Evolutionary conservation across 768 basidiomycete species (phyloP).

Genomic region (Hemileccinum impolitum): DNA sequence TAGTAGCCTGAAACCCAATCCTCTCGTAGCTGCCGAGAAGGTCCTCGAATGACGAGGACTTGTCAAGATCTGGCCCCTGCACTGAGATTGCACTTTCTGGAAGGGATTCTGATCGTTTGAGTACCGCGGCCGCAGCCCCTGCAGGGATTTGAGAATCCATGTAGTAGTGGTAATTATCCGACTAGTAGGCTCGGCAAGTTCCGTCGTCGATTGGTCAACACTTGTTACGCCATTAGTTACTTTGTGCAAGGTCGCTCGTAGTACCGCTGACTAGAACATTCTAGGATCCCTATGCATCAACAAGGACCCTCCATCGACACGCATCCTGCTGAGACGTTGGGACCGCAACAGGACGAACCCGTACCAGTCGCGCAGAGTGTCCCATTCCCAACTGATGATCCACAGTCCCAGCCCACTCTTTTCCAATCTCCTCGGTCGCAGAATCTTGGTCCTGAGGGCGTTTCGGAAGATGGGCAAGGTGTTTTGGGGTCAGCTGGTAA

Average conservation of each 20-base stretch:
- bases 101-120: constrained; percentile 72
- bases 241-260: neutral
- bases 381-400: constrained; percentile 1
- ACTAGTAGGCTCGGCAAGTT: constrained; percentile 22
- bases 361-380: constrained; percentile 7
- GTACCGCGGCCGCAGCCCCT: constrained; percentile 69
- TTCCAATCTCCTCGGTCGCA: constrained; percentile 1
- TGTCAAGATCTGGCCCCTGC: constrained; percentile 83
- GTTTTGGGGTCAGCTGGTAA: neutral
- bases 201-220: constrained; percentile 16
- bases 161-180: neutral
- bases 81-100: constrained; percentile 65
- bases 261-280: neutral
- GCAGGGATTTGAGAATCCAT: constrained; percentile 41
- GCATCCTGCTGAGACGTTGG: neutral
- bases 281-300: constrained; percentile 17
- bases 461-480: neutral
- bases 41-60: constrained; percentile 57
- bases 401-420: constrained; percentile 5
- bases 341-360: constrained; percentile 6
- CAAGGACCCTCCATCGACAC: constrained; percentile 6
- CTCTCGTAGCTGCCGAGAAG: constrained; percentile 79
- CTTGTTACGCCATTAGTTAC: neutral
- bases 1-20: constrained; percentile 98
- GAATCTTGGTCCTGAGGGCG: neutral